Conservation (phyloP, 2,329 filamentous ascomycete species). For the Sclerotinia subarctica region DNA sequence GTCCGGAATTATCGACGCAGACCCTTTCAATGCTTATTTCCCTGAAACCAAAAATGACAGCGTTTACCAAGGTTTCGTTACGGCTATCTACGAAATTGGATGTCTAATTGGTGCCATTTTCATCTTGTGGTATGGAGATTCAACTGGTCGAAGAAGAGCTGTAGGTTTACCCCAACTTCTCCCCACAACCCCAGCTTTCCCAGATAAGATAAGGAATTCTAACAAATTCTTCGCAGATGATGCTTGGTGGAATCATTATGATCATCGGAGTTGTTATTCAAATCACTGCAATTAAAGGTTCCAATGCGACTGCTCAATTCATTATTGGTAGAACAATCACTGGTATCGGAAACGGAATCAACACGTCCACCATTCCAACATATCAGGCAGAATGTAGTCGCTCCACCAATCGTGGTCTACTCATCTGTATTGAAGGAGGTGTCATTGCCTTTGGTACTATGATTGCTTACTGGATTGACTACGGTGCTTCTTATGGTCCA, state of each 20-base stretch:
- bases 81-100: slow-evolving; percentile 55
- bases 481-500: slow-evolving; percentile 86
- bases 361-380: slow-evolving; percentile 54
- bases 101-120: slow-evolving; percentile 53
- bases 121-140: slow-evolving; percentile 50
- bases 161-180: slow-evolving; percentile 42
- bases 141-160: slow-evolving; percentile 54
- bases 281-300: slow-evolving; percentile 39
- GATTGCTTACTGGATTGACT: slow-evolving; percentile 97
- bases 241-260: slow-evolving; percentile 56
- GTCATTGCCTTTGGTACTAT: slow-evolving; percentile 63
- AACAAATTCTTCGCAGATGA: slow-evolving; percentile 41
- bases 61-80: slow-evolving; percentile 47
- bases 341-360: slow-evolving; percentile 52
- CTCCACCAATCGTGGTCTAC: slow-evolving; percentile 46
- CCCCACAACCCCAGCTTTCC: background rate
- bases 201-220: slow-evolving; percentile 45
- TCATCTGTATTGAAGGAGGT: slow-evolving; percentile 54
- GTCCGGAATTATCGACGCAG: slow-evolving; percentile 66
- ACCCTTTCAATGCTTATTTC: slow-evolving; percentile 82
- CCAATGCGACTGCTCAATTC: slow-evolving; percentile 49
- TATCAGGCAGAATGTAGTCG: slow-evolving; percentile 57
- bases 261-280: slow-evolving; percentile 52
- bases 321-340: slow-evolving; percentile 51
- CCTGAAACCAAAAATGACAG: slow-evolving; percentile 53